These are phyloP conservation scores for Colletotrichum navitas DNA, from an alignment of 2,329 filamentous ascomycete species.

Conservation along the genomic window DNA sequence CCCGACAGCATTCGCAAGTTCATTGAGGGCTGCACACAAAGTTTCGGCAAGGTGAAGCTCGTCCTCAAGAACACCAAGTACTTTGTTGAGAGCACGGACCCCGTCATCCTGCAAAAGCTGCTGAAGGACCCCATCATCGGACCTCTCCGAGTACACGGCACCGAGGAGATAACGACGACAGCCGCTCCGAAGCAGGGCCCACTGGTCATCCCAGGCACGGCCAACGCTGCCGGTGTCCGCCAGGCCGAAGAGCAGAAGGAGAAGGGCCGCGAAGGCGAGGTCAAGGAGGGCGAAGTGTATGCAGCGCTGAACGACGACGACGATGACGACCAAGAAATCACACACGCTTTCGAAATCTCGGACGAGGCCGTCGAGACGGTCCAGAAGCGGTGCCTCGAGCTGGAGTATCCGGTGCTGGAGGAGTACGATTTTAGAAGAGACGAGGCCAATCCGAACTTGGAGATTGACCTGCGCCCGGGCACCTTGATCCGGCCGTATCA, in stretches of 20 bases:
- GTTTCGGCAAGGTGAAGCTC: slow-evolving; percentile 95
- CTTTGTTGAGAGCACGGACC: slow-evolving; percentile 92
- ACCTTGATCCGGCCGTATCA: slow-evolving; percentile 96
- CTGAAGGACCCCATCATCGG: slow-evolving; percentile 87
- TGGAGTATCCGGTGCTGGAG: slow-evolving; percentile 89
- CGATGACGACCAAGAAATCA: slow-evolving; percentile 86
- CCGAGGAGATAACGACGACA: slow-evolving; percentile 80
- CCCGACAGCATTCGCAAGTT: slow-evolving; percentile 85
- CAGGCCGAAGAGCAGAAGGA: slow-evolving; percentile 70
- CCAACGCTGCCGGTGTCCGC: slow-evolving; percentile 88
- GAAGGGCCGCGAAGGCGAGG: slow-evolving; percentile 61
- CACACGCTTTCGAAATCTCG: slow-evolving; percentile 93
- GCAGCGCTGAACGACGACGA: slow-evolving; percentile 84
- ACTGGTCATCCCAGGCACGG: slow-evolving; percentile 93
- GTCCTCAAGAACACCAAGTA: slow-evolving; percentile 96
- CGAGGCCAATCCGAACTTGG: slow-evolving; percentile 86
- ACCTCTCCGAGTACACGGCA: slow-evolving; percentile 79
- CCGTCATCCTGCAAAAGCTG: slow-evolving; percentile 86
- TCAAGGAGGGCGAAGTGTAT: slow-evolving; percentile 76
- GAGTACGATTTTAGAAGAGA: slow-evolving; percentile 98
- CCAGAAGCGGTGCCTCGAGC: slow-evolving; percentile 87
- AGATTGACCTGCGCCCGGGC: slow-evolving; percentile 91
- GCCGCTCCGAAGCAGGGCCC: slow-evolving; percentile 88
- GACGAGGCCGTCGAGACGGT: slow-evolving; percentile 87
- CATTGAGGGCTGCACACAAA: slow-evolving; percentile 83